These are phyloP conservation scores for Paramecium sexaurelia DNA, from an alignment of 73 alveolate species.

Conservation along the genomic window DNA sequence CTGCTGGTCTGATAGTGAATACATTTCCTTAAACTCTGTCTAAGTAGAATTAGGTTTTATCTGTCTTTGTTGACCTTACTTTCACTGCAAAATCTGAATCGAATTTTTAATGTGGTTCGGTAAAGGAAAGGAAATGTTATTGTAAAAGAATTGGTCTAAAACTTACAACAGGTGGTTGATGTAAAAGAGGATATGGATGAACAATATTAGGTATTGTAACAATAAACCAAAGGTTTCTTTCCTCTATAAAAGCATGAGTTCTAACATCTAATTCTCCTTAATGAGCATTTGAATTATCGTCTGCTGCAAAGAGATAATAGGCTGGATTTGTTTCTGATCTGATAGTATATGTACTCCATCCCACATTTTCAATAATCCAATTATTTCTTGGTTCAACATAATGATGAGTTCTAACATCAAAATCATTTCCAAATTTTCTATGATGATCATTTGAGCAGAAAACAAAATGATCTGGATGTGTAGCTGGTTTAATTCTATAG, in stretches of 20 bases:
- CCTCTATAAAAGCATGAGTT: background rate
- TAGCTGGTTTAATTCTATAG: conserved; percentile 49
- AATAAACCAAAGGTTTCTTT: conserved; percentile 26
- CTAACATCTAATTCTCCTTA: conserved; percentile 26
- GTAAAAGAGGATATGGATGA: conserved; percentile 25
- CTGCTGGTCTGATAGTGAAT: conserved; percentile 39
- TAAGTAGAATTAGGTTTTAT: background rate
- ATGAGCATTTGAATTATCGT: background rate
- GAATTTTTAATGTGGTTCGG: background rate
- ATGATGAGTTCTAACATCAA: conserved; percentile 31
- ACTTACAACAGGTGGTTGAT: conserved; percentile 14
- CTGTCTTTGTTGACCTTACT: background rate
- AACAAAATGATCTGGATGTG: conserved; percentile 53
- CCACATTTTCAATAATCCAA: conserved; percentile 47
- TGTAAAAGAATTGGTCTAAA: background rate
- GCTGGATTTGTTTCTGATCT: conserved; percentile 42
- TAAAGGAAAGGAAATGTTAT: background rate
- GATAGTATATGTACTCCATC: conserved; percentile 24
- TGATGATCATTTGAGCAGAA: conserved; percentile 59
- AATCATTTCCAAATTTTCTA: conserved; percentile 52
- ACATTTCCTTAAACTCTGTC: conserved; percentile 46
- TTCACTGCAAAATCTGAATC: conserved; percentile 1
- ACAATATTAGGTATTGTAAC: conserved; percentile 17
- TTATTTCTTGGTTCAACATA: conserved; percentile 14
- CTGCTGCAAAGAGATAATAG: background rate